Base-by-base conservation (phyloP, 495 filamentous ascomycete genomes). In the Diplogelasinospora grovesii region DNA sequence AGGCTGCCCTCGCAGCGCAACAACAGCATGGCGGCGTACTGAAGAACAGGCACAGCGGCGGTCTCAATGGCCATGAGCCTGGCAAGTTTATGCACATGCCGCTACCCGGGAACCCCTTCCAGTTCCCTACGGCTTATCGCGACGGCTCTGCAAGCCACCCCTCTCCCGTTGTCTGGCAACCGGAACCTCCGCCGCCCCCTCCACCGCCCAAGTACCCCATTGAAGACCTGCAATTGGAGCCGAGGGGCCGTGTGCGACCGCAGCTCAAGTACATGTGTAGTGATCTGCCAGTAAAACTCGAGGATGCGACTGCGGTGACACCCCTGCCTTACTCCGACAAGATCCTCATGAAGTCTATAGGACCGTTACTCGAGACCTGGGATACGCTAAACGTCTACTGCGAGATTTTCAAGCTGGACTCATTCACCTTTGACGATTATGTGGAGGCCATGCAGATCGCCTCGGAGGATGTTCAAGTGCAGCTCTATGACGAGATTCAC, bases 361-460 rank as follows among this genome's bases (percentile, higher is more conserved):
- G 87, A 1, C 70, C 75, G 9, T 66, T 96, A 8, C 65, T 96
- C 20, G 89, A 95, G 60, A 86, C 82, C 0, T 98, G 93, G 93
- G 84, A 94, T 45, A 95, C 89, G 5, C 71, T 98, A 18, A 97
- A 95, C 53, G 90, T 97, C 22, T 95, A 93, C 54, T 93, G 87
- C 51, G 85, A 95, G 54, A 82, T 95, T 8, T 94, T 87, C 51
- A 77, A 85, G 48, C 71, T 98, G 16, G 92, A 98, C 57, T 96
- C 90, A 0, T 98, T 97, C 54, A 97, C 90, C 0, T 90, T 98
- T 52, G 92, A 98, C 55, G 93, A 98, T 63, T 97, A 86, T 53
- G 63, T 95, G 14, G 86, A 96, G 53, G 84, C 90, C 4, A 78
- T 98, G 71, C 73, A 81, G 34, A 83, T 92, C 40, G 74, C 80